These are phyloP conservation scores for Boletus speciosus DNA, from an alignment of 768 basidiomycete species.

Conservation along the genomic window DNA sequence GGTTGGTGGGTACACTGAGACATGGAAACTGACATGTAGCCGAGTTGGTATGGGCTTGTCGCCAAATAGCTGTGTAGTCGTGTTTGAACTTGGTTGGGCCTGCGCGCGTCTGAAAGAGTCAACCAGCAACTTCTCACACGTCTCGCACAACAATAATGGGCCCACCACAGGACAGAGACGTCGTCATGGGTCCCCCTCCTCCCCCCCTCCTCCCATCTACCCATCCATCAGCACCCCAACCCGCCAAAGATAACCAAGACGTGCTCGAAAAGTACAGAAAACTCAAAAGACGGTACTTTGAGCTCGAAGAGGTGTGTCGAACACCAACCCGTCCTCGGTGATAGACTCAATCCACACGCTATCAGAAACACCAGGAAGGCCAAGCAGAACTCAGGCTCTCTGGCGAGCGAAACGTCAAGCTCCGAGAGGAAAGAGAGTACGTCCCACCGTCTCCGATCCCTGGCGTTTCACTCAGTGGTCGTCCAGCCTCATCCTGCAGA, in stretches of 20 bases:
- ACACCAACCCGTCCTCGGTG: not conserved
- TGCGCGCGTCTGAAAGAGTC: slow-evolving; percentile 14
- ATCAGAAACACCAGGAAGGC: slow-evolving; percentile 58
- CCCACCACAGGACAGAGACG: slow-evolving; percentile 44
- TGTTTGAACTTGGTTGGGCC: slow-evolving; percentile 34
- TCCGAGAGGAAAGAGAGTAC: slow-evolving; percentile 62
- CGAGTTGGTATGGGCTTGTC: slow-evolving; percentile 1
- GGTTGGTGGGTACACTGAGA: not conserved
- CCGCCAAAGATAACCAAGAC: slow-evolving; percentile 42
- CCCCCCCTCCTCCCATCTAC: slow-evolving; percentile 32
- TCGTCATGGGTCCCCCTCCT: slow-evolving; percentile 50
- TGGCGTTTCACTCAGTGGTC: not conserved
- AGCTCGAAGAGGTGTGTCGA: slow-evolving; percentile 64
- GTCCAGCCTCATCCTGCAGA: slow-evolving; percentile 51
- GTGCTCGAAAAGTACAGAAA: slow-evolving; percentile 59
- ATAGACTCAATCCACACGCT: not conserved
- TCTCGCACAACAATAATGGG: slow-evolving; percentile 31
- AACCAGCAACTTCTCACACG: slow-evolving; percentile 26
- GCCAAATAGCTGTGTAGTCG: slow-evolving; percentile 28
- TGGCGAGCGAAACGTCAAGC: slow-evolving; percentile 59
- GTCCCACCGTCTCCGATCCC: slow-evolving; percentile 21
- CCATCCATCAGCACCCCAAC: slow-evolving; percentile 26
- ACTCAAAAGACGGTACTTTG: slow-evolving; percentile 62
- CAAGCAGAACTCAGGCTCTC: slow-evolving; percentile 55
- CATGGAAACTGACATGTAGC: slow-evolving; percentile 5